Evolutionary conservation across 1,139 yeast genomes (phyloP), one percentile per base, ranked within the genome.

Genomic region (Yamadazyma oceani): DNA sequence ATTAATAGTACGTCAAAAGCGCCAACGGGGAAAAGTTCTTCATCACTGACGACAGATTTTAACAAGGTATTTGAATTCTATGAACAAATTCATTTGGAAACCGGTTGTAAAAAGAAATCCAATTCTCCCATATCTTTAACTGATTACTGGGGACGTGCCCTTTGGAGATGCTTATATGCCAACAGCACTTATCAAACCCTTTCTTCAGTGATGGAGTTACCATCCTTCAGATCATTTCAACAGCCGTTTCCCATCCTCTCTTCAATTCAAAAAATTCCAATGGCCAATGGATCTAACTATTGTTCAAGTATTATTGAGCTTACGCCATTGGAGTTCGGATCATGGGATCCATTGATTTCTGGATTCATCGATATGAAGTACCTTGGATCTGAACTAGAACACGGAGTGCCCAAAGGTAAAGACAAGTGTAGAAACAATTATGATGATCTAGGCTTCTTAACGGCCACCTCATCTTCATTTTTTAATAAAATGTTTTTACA

Each of bases 361-460:
- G 69, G 80, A 13, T 82, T 83, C 49, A 59, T 73, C 8, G 72
- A 79, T 17, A 50, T 75, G 34, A 66, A 69, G 49, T 80, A 73
- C 46, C 53, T 83, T 24, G 89, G 89, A 0, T 63, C 85, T 0
- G 2, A 43, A 35, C 8, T 41, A 45, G 16, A 47, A 42, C 25
- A 45, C 52, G 32, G 58, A 45, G 12, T 24, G 17, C 16, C 29
- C 5, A 16, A 11, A 2, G 43, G 46, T 31, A 44, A 52, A 2
- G 67, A 66, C 21, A 46, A 46, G 29, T 85, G 95, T 55, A 62
- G 71, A 19, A 58, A 60, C 3, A 82, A 81, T 1, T 82, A 73
- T 49, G 95, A 86, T 54, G 82, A 82, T 49, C 75, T 78, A n/a
- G 90, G 88, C 0, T 85, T 82, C 49, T 58, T 86, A 8, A 69